Evolutionary conservation across 106 monocot genomes (phyloP), one percentile per base, ranked within the genome.

Genomic region (Amphibolis antarctica): DNA sequence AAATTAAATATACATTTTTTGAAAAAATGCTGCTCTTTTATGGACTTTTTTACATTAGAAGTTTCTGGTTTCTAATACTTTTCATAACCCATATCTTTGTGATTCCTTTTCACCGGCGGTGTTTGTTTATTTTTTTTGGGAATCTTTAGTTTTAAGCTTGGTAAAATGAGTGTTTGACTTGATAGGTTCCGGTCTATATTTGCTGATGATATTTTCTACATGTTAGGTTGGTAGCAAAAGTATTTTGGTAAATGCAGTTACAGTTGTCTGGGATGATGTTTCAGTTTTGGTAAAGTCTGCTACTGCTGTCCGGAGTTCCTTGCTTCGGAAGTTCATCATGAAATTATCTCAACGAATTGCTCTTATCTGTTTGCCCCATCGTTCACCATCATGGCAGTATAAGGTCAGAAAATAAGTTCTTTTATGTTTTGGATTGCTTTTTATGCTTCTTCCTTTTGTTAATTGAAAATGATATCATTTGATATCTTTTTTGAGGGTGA

Each of bases 321-420:
- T 91, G 55, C 86, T 98, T 66, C 75, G 98, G 29, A 98, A 98
- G 67, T 83, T 85, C 74, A 49, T 87, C 43, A 77, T 91, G 66
- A 98, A 98, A 77, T 66, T 98, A 67, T 82, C 82, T 49, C 98
- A 98, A 43, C 73, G 82, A 19, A 72, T 98, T 73, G 90, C 82
- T 14, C 71, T 91, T 75, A 78, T 74, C 79, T 91, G 85, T 74
- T 74, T 98, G 76, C 90, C 90, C 67, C 91, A 73, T 72, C 80
- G 91, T 55, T 52, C 65, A 6, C 66, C 73, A 45, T 75, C 86
- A 62, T 98, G 90, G 98, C 85, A 65, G 11, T 91, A 98, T 73
- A 44, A 69, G 90, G 98, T 98, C 50, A 66, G 76, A 43, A 48
- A 49, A 55, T 28, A 68, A 19, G n/a, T n/a, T n/a, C n/a, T n/a